phyloP scores from a whole-genome alignment of 129 eudicot species.

The Apium graveolens region DNA sequence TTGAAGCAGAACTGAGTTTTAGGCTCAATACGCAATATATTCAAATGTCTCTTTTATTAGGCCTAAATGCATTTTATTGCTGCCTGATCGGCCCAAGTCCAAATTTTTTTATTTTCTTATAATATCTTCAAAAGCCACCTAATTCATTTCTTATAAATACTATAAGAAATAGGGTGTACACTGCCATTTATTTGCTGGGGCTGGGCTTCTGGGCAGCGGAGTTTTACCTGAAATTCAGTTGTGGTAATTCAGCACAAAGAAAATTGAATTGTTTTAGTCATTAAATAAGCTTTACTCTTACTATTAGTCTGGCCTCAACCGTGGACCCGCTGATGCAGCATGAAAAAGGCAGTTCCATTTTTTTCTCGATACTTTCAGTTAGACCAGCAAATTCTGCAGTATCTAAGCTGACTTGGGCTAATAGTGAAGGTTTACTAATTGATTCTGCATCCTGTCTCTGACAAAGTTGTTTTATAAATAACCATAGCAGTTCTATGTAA shows the following conservation, averaged over 20 bases:
- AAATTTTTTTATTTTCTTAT: no score
- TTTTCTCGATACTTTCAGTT: constrained; percentile 23
- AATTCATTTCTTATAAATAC: no score
- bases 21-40: no score
- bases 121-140: no score
- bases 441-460: constrained; percentile 36
- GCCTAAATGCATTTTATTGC: no score
- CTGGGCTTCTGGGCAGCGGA: constrained; percentile 28
- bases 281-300: constrained; percentile 11
- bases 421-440: constrained; percentile 22
- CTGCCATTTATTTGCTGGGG: constrained; percentile 26
- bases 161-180: constrained; percentile 48
- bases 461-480: constrained; percentile 3
- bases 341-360: constrained; percentile 31
- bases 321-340: constrained; percentile 31
- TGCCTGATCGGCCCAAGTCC: no score
- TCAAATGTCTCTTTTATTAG: no score
- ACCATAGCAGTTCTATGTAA: background rate
- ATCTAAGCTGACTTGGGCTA: constrained; percentile 31
- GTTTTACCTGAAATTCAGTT: constrained; percentile 39
- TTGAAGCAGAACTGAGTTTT: no score
- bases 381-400: constrained; percentile 23
- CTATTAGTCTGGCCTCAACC: constrained; percentile 34
- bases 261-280: background rate
- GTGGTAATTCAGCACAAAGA: background rate